Conservation (phyloP, 2,329 filamentous ascomycete species). For the Phoma sp. region DNA sequence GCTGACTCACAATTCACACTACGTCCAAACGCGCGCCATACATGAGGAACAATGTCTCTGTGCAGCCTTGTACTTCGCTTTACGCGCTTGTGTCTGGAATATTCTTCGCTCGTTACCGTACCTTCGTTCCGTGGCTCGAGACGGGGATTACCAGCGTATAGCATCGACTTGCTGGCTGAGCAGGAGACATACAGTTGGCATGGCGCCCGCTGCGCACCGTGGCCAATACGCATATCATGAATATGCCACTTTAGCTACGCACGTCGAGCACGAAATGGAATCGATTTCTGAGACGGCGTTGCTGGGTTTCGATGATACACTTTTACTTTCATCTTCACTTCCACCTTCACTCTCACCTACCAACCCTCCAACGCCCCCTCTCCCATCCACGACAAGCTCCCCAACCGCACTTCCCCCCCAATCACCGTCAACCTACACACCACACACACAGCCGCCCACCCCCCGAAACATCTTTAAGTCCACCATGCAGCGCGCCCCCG, state of each 20-base stretch:
- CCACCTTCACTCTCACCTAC: not conserved
- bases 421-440: not conserved
- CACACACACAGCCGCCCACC: not conserved
- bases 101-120: too few species aligned
- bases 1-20: not conserved
- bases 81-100: too few species aligned
- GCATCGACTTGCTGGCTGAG: too few species aligned
- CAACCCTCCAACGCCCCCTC: too few species aligned
- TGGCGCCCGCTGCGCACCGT: conserved; percentile 2
- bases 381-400: too few species aligned
- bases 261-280: not conserved
- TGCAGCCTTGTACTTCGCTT: too few species aligned
- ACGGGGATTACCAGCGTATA: too few species aligned
- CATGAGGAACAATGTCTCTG: too few species aligned
- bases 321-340: not conserved
- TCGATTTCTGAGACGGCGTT: not conserved
- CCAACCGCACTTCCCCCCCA: not conserved
- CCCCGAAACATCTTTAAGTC: too few species aligned
- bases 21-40: not conserved
- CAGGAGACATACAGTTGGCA: not conserved
- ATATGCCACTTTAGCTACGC: not conserved
- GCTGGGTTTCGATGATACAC: not conserved
- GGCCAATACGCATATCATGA: not conserved
- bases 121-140: too few species aligned
- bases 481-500: not conserved